Conservation (phyloP, 1,284 basidiomycete genomes). For the Malassezia sp. region DNA sequence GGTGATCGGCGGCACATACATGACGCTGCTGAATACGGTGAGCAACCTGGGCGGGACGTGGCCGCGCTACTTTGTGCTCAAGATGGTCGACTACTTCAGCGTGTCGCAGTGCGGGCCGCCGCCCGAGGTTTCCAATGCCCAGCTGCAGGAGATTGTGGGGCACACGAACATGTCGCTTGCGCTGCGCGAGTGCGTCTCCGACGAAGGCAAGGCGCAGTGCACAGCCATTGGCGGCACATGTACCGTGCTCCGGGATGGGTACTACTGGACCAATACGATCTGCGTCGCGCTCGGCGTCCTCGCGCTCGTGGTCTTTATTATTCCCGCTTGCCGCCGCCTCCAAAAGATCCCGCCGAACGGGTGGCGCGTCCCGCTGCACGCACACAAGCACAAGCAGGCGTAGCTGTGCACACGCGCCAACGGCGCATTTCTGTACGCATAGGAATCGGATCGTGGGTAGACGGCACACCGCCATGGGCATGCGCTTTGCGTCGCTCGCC, state of each 20-base stretch:
- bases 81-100: slow-evolving; percentile 49
- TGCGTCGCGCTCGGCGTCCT: slow-evolving; percentile 66
- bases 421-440: too few species aligned
- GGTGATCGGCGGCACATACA: slow-evolving; percentile 63
- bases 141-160: slow-evolving; percentile 13
- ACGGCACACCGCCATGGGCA: too few species aligned
- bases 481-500: too few species aligned
- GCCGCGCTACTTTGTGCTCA: slow-evolving; percentile 84
- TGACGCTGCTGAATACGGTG: slow-evolving; percentile 78
- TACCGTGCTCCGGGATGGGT: slow-evolving; percentile 75
- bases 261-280: slow-evolving; percentile 70
- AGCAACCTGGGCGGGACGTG: slow-evolving; percentile 95
- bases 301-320: slow-evolving; percentile 64
- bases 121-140: slow-evolving; percentile 6
- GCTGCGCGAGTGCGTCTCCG: slow-evolving; percentile 32
- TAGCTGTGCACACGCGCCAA: neutral
- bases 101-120: slow-evolving; percentile 29
- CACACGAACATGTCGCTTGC: neutral
- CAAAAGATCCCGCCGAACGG: slow-evolving; percentile 51
- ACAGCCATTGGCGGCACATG: slow-evolving; percentile 66
- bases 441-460: too few species aligned
- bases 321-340: slow-evolving; percentile 69
- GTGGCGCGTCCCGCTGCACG: slow-evolving; percentile 26
- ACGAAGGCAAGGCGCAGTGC: slow-evolving; percentile 64
- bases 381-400: neutral